Conservation (phyloP, 2,329 filamentous ascomycete species). For the Cladobotryum mycophilum region DNA sequence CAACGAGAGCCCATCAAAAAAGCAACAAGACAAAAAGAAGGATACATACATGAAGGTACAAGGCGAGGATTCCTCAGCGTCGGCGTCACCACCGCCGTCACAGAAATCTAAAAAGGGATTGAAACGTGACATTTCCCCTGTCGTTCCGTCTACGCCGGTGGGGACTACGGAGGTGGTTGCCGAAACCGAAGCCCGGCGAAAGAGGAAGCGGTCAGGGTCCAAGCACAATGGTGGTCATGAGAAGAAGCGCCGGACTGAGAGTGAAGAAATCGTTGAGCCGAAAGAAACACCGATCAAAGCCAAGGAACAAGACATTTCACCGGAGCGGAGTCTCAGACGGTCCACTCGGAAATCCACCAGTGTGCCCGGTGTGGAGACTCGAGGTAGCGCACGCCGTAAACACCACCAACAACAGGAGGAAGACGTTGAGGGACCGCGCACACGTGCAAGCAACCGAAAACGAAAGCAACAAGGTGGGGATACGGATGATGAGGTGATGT, state of each 20-base stretch:
- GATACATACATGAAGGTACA: slow-evolving; percentile 19
- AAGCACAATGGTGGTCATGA: slow-evolving; percentile 18
- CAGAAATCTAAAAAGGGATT: slow-evolving; percentile 7
- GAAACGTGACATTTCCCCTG: slow-evolving; percentile 12
- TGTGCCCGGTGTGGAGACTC: slow-evolving; percentile 13
- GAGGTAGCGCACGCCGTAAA: slow-evolving; percentile 15
- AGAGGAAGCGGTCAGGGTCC: slow-evolving; percentile 22
- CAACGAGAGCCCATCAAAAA: slow-evolving; percentile 12
- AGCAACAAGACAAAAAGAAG: slow-evolving; percentile 6
- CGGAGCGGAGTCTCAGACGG: neutral
- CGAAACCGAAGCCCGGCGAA: slow-evolving; percentile 17
- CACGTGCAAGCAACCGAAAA: slow-evolving; percentile 7
- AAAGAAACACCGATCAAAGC: slow-evolving; percentile 8
- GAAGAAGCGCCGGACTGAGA: slow-evolving; percentile 25
- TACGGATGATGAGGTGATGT: slow-evolving; percentile 36
- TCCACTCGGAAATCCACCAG: neutral
- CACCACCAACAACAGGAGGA: slow-evolving; percentile 9
- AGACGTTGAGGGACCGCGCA: slow-evolving; percentile 2
- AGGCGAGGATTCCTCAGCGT: slow-evolving; percentile 12
- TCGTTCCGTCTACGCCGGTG: slow-evolving; percentile 22
- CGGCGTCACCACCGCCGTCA: slow-evolving; percentile 10
- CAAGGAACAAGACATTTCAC: neutral
- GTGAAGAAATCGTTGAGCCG: slow-evolving; percentile 12
- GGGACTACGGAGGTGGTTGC: slow-evolving; percentile 4
- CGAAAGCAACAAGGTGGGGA: slow-evolving; percentile 23